These are phyloP conservation scores for Coix lacrymajobi DNA, from an alignment of 176 grass and related monocot species.

Conservation along the genomic window DNA sequence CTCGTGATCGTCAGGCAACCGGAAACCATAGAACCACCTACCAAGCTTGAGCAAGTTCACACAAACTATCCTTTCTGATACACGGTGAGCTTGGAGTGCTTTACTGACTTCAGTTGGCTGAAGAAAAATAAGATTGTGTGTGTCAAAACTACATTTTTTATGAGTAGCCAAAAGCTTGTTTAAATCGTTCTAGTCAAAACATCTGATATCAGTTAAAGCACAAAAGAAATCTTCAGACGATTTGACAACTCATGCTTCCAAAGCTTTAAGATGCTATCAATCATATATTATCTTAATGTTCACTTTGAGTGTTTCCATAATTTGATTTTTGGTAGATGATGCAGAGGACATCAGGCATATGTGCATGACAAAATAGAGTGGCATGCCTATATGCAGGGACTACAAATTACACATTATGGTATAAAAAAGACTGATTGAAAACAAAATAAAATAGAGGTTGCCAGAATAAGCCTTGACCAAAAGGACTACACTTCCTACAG, in stretches of 20 bases:
- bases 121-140: background rate
- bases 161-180: background rate
- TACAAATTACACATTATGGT: background rate
- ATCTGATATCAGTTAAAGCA: background rate
- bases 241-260: background rate
- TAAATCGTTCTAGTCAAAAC: background rate
- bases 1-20: conserved; percentile 51
- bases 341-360: background rate
- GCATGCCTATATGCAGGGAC: background rate
- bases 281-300: background rate
- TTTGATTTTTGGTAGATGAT: background rate
- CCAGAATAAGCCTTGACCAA: too few species aligned
- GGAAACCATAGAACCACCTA: conserved; percentile 84
- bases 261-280: background rate
- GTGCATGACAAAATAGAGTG: background rate
- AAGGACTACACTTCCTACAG: too few species aligned
- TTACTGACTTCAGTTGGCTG: conserved; percentile 61
- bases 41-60: conserved; percentile 65
- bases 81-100: conserved; percentile 39
- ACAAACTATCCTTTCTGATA: conserved; percentile 49
- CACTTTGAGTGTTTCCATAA: background rate
- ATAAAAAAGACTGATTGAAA: background rate
- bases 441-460: background rate
- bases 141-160: conserved; percentile 7
- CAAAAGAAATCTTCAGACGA: background rate